These are phyloP conservation scores for Metschnikowia kofuensis DNA, from an alignment of 805 yeast genomes.

Conservation along the genomic window DNA sequence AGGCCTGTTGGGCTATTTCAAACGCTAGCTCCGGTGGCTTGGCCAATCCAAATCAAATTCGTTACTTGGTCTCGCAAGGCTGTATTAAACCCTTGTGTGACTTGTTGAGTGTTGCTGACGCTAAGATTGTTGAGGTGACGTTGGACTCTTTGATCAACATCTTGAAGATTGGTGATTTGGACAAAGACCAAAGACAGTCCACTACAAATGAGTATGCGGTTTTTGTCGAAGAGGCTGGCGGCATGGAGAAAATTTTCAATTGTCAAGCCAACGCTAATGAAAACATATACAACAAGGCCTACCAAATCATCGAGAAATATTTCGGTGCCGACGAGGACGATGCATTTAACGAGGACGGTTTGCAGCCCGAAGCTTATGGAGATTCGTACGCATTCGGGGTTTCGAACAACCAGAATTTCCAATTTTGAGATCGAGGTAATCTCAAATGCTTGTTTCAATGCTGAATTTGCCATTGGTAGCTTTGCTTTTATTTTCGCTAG, in stretches of 20 bases:
- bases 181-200: constrained; percentile 71
- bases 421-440: constrained; percentile 16
- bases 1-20: constrained; percentile 99
- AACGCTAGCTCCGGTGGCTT: constrained; percentile 97
- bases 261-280: constrained; percentile 92
- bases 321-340: constrained; percentile 83
- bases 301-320: constrained; percentile 83
- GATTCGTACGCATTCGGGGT: constrained; percentile 88
- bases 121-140: constrained; percentile 90
- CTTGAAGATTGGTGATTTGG: constrained; percentile 90
- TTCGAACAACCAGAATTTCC: constrained; percentile 53
- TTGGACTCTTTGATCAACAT: constrained; percentile 94
- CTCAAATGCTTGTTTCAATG: background rate
- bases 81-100: constrained; percentile 97
- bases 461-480: background rate
- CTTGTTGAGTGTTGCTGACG: constrained; percentile 80
- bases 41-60: constrained; percentile 86
- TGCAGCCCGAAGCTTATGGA: constrained; percentile 75
- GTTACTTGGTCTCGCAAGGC: constrained; percentile 90
- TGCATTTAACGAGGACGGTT: constrained; percentile 59
- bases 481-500: no score
- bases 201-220: constrained; percentile 82
- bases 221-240: constrained; percentile 96
- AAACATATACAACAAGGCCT: constrained; percentile 89
- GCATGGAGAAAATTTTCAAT: constrained; percentile 92